Evolutionary conservation across 257 asterid species (phyloP).

Genomic region (Solanum chaucha): DNA sequence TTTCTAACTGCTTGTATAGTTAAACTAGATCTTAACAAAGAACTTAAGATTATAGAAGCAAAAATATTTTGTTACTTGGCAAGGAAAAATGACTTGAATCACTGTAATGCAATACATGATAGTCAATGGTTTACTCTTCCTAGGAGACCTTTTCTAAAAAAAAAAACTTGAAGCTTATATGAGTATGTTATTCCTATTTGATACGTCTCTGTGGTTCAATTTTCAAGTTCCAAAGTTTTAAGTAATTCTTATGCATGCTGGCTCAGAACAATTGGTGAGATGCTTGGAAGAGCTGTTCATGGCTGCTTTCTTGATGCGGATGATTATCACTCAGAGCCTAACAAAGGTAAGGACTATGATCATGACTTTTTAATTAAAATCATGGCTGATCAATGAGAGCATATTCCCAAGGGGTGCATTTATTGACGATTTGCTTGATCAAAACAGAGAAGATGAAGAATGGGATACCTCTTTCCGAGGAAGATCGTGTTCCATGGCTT

Average conservation of each 20-base stretch:
- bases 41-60: background rate
- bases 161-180: background rate
- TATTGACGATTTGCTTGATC: background rate
- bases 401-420: background rate
- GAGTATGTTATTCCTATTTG: background rate
- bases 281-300: conserved; percentile 48
- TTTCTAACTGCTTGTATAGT: background rate
- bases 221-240: background rate
- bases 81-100: background rate
- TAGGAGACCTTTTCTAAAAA: background rate
- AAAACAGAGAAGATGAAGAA: conserved; percentile 26
- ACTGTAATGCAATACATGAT: background rate
- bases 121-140: background rate
- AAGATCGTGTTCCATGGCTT: conserved; percentile 83
- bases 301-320: conserved; percentile 69
- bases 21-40: background rate
- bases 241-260: background rate
- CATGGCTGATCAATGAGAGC: background rate
- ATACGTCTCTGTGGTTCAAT: background rate
- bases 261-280: conserved; percentile 57
- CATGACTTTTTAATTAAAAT: background rate
- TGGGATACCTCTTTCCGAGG: conserved; percentile 62
- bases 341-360: conserved; percentile 44
- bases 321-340: conserved; percentile 58
- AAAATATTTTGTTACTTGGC: background rate